Evolutionary conservation across 2,329 filamentous ascomycete genomes (phyloP).

Genomic region (Coleophoma cylindrospora): DNA sequence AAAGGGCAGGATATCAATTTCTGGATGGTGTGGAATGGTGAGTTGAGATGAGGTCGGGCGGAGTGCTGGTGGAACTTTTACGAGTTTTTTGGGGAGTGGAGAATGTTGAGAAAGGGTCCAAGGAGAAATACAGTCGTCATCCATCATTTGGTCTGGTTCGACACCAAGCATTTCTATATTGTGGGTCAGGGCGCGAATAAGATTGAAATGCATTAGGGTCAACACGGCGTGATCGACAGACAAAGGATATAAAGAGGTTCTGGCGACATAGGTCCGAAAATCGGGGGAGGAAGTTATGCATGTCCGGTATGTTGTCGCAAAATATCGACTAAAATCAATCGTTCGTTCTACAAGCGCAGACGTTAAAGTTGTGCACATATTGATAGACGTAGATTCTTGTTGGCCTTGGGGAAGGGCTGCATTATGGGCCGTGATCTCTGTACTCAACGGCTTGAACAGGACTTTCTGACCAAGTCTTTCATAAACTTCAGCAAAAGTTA

Average conservation of each 20-base stretch:
- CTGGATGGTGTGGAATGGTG: slow-evolving; percentile 33
- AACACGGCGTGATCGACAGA: slow-evolving; percentile 22
- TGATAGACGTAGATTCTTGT: background rate
- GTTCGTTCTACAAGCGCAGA: too few species aligned
- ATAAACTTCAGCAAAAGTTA: background rate
- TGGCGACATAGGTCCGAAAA: slow-evolving; percentile 5
- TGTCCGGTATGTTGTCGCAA: background rate
- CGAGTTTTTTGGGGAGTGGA: background rate
- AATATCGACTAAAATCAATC: background rate
- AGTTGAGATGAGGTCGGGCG: slow-evolving; percentile 33
- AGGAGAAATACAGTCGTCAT: slow-evolving; percentile 10
- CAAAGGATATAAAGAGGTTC: slow-evolving; percentile 3
- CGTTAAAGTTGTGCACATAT: background rate
- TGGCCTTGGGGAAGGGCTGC: background rate
- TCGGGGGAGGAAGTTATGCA: background rate
- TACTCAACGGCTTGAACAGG: background rate
- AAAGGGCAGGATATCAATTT: slow-evolving; percentile 31
- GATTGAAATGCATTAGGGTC: slow-evolving; percentile 31
- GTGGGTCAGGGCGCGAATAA: slow-evolving; percentile 28
- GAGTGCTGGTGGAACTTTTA: slow-evolving; percentile 15
- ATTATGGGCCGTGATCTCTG: background rate
- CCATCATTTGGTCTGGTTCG: slow-evolving; percentile 8
- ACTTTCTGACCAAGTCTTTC: background rate
- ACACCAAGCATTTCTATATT: slow-evolving; percentile 26
- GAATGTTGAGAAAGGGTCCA: slow-evolving; percentile 5